These are phyloP conservation scores for Lodderomyces orthopsilosis DNA, from an alignment of 1,139 yeast genomes.

Conservation along the genomic window DNA sequence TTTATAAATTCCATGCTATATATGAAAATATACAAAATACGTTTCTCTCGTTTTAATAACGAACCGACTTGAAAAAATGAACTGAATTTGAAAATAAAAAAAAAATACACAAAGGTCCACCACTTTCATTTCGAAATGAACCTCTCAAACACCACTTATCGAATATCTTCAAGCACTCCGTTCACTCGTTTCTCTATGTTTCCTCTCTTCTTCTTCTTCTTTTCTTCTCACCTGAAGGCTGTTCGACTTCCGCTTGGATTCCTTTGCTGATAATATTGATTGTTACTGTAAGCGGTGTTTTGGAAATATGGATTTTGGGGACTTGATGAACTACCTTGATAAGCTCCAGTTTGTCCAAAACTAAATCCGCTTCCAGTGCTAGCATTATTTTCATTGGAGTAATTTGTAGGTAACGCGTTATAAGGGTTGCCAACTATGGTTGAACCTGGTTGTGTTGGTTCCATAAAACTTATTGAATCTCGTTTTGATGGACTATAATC, in stretches of 20 bases:
- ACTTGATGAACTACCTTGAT: constrained; percentile 11
- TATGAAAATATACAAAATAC: neutral
- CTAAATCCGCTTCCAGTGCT: constrained; percentile 13
- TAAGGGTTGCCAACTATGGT: constrained; percentile 40
- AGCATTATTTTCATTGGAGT: constrained; percentile 1
- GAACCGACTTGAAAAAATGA: no score
- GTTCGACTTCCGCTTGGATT: constrained; percentile 6
- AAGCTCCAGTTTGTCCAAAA: constrained; percentile 13
- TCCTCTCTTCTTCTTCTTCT: neutral
- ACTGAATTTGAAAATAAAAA: no score
- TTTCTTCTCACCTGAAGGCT: neutral
- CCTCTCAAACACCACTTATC: no score
- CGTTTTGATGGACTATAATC: constrained; percentile 24
- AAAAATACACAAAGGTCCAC: no score
- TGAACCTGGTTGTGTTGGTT: constrained; percentile 45
- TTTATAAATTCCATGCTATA: neutral
- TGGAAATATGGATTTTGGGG: constrained; percentile 12
- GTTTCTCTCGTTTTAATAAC: no score
- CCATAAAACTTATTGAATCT: constrained; percentile 33
- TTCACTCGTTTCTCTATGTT: neutral
- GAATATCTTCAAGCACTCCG: no score
- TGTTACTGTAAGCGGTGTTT: constrained; percentile 10
- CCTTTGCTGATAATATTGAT: constrained; percentile 4
- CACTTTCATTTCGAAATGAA: no score
- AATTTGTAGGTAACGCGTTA: constrained; percentile 20